These are phyloP conservation scores for Termitomyces titanicus DNA, from an alignment of 768 basidiomycete species.

Conservation along the genomic window DNA sequence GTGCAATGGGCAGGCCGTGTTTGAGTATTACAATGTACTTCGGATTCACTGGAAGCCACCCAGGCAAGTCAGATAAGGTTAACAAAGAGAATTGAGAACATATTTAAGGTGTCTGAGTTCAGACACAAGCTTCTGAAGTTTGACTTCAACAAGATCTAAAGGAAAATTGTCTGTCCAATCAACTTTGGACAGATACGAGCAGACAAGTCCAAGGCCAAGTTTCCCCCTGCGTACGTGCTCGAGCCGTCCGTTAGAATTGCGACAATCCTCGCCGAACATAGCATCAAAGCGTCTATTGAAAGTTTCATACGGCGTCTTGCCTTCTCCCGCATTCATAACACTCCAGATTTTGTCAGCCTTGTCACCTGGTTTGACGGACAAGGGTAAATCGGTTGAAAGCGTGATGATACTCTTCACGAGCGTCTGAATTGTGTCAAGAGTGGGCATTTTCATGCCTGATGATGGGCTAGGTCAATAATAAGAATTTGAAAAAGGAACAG, in stretches of 20 bases:
- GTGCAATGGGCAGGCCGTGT: background rate
- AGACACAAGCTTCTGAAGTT: slow-evolving; percentile 1
- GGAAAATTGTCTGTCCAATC: background rate
- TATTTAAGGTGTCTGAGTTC: slow-evolving; percentile 3
- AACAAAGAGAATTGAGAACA: background rate
- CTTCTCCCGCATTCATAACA: slow-evolving; percentile 2
- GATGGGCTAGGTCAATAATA: background rate
- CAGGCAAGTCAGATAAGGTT: background rate
- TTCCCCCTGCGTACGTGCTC: background rate
- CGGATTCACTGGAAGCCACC: background rate
- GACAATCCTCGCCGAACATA: background rate
- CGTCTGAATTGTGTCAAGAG: background rate
- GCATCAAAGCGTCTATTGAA: background rate
- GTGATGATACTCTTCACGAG: background rate
- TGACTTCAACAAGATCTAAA: slow-evolving; percentile 3
- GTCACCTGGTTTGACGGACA: background rate
- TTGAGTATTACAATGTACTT: background rate
- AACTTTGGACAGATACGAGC: background rate
- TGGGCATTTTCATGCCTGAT: background rate
- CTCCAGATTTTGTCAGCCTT: slow-evolving; percentile 2
- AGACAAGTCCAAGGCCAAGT: background rate
- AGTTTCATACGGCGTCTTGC: background rate
- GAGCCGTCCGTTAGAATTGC: background rate
- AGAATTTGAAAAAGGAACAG: no score
- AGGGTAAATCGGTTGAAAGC: background rate